phyloP scores from a whole-genome alignment of 768 basidiomycete species.

The Symmetrospora coprosmae region DNA sequence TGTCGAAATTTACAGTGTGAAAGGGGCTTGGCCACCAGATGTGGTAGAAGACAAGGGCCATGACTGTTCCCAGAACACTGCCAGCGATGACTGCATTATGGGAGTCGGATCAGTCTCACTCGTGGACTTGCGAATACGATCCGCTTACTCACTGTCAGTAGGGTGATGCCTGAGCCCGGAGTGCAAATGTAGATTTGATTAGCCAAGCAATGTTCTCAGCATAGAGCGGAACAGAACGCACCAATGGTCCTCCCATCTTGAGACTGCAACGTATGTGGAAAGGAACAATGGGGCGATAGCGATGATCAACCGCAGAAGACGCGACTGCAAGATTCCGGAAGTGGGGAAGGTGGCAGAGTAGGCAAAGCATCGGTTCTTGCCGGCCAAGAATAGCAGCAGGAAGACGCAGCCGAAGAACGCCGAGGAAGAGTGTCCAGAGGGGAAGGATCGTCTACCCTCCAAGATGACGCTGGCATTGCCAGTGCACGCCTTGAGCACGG shows the following conservation, averaged over 20 bases:
- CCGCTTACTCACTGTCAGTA: not conserved
- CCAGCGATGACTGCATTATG: conserved; percentile 16
- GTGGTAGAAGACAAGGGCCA: conserved; percentile 11
- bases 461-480: conserved; percentile 20
- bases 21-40: conserved; percentile 22
- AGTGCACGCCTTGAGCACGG: conserved; percentile 15
- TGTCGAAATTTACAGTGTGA: conserved; percentile 1
- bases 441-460: conserved; percentile 25
- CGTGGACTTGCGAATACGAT: not conserved
- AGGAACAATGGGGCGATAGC: conserved; percentile 26
- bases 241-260: conserved; percentile 27
- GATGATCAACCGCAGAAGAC: conserved; percentile 26
- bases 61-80: conserved; percentile 3
- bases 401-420: conserved; percentile 27
- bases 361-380: conserved; percentile 30
- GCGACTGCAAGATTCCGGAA: conserved; percentile 26
- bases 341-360: conserved; percentile 22
- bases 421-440: conserved; percentile 29
- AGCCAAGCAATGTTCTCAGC: not conserved
- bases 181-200: not conserved
- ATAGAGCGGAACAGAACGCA: not conserved
- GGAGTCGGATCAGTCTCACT: not conserved
- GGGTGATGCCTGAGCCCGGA: conserved; percentile 12
- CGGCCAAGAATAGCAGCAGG: conserved; percentile 27
- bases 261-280: conserved; percentile 23